phyloP scores from a whole-genome alignment of 495 filamentous ascomycete genomes.

The Patellaria atrata region DNA sequence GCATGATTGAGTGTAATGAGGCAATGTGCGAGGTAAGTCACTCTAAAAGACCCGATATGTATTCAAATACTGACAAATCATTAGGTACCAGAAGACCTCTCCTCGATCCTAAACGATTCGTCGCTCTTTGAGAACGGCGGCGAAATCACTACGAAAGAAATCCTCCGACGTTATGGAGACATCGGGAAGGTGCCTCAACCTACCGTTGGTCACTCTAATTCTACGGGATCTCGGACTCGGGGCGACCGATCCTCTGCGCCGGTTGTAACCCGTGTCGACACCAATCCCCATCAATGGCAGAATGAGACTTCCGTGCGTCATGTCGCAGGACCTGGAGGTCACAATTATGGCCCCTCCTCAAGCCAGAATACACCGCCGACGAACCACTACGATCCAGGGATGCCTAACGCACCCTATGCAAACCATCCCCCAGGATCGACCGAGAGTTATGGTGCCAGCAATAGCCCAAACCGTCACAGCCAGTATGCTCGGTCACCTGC shows the following conservation, averaged over 20 bases:
- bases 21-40: conserved; percentile 84
- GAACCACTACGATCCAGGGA: conserved; percentile 9
- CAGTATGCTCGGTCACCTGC: conserved; percentile 16
- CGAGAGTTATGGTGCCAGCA: conserved; percentile 17
- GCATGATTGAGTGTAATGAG: conserved; percentile 82
- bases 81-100: conserved; percentile 77
- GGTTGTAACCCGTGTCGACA: conserved; percentile 53
- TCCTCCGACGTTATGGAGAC: conserved; percentile 60
- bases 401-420: conserved; percentile 15
- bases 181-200: conserved; percentile 38
- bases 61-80: not conserved
- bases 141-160: conserved; percentile 93
- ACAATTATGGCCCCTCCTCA: conserved; percentile 5
- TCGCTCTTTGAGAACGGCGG: conserved; percentile 62
- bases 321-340: conserved; percentile 44
- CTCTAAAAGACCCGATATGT: no score
- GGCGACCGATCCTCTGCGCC: conserved; percentile 35
- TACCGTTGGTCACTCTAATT: conserved; percentile 29
- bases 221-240: conserved; percentile 29
- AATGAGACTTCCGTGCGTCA: conserved; percentile 71
- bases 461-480: conserved; percentile 15
- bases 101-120: conserved; percentile 70
- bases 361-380: conserved; percentile 16
- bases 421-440: conserved; percentile 12
- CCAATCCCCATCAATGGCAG: conserved; percentile 65